Evolutionary conservation across 768 basidiomycete genomes (phyloP).

Genomic region (Podaxis rugospora): DNA sequence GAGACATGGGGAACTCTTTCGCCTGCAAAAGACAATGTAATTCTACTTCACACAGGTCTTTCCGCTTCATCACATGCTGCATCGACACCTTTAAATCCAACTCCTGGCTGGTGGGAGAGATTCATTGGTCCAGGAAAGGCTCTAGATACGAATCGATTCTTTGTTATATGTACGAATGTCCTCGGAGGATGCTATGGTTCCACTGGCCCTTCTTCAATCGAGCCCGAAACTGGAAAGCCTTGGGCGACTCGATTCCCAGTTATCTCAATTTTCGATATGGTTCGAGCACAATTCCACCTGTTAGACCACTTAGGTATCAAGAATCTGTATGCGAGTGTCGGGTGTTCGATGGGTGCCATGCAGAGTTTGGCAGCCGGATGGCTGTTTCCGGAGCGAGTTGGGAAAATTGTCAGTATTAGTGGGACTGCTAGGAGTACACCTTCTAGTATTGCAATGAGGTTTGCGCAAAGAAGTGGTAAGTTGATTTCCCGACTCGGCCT

Average conservation of each 20-base stretch:
- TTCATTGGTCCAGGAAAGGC: constrained; percentile 96
- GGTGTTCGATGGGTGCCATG: constrained; percentile 97
- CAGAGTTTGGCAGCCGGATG: constrained; percentile 95
- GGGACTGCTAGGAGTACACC: constrained; percentile 92
- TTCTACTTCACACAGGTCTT: constrained; percentile 93
- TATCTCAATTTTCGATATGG: constrained; percentile 95
- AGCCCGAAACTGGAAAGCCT: constrained; percentile 59
- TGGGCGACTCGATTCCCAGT: constrained; percentile 94
- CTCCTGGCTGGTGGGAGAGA: constrained; percentile 97
- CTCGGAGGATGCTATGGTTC: constrained; percentile 97
- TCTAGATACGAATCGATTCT: constrained; percentile 89
- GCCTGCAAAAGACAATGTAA: constrained; percentile 74
- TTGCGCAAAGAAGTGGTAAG: constrained; percentile 91
- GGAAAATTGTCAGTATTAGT: constrained; percentile 89
- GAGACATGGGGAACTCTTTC: constrained; percentile 97
- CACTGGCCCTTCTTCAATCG: constrained; percentile 86
- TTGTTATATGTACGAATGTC: constrained; percentile 94
- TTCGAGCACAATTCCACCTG: constrained; percentile 83
- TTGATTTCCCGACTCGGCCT: constrained; percentile 20
- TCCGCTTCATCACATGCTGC: constrained; percentile 96
- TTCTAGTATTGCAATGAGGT: constrained; percentile 91
- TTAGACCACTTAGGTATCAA: constrained; percentile 82
- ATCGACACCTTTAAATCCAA: constrained; percentile 67
- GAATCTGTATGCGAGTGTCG: constrained; percentile 89
- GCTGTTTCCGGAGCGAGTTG: constrained; percentile 84